These are phyloP conservation scores for Boechera divaricarpa DNA, from an alignment of 345 rosid species.

Conservation along the genomic window DNA sequence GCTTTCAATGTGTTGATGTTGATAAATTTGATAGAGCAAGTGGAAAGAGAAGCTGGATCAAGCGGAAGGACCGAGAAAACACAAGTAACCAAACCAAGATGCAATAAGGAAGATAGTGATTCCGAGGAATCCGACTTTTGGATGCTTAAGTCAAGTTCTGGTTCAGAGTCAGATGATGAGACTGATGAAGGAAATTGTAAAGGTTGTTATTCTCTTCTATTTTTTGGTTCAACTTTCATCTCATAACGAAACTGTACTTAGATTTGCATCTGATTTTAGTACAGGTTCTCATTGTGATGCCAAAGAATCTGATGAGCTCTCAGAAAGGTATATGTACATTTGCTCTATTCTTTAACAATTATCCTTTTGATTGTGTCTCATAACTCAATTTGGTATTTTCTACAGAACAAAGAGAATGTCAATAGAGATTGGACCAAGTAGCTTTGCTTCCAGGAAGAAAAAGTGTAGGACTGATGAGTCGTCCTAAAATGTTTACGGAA, in stretches of 20 bases:
- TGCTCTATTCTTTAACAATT: neutral
- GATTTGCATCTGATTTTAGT: neutral
- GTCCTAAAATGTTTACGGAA: neutral
- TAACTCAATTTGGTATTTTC: slow-evolving; percentile 3
- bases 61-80: slow-evolving; percentile 38
- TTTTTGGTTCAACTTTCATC: neutral
- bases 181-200: slow-evolving; percentile 53
- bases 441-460: slow-evolving; percentile 71
- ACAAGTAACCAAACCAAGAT: slow-evolving; percentile 39
- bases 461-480: slow-evolving; percentile 56
- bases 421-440: too few relatives aligned
- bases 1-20: slow-evolving; percentile 11
- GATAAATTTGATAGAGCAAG: slow-evolving; percentile 60
- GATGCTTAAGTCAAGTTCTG: slow-evolving; percentile 85
- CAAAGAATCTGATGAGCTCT: slow-evolving; percentile 63
- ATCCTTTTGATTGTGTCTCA: neutral
- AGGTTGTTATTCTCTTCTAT: slow-evolving; percentile 46
- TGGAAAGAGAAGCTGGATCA: slow-evolving; percentile 53
- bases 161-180: slow-evolving; percentile 61
- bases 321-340: slow-evolving; percentile 48
- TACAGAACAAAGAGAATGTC: slow-evolving; percentile 60
- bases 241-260: neutral
- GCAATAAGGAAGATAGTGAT: slow-evolving; percentile 55
- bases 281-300: slow-evolving; percentile 47
- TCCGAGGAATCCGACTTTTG: slow-evolving; percentile 73